A percentile compares a stretch with the other conserved stretches of the same genome.
Evolutionary conservation across 768 basidiomycete species (phyloP).

Genomic region (Lyophyllum semitale): DNA sequence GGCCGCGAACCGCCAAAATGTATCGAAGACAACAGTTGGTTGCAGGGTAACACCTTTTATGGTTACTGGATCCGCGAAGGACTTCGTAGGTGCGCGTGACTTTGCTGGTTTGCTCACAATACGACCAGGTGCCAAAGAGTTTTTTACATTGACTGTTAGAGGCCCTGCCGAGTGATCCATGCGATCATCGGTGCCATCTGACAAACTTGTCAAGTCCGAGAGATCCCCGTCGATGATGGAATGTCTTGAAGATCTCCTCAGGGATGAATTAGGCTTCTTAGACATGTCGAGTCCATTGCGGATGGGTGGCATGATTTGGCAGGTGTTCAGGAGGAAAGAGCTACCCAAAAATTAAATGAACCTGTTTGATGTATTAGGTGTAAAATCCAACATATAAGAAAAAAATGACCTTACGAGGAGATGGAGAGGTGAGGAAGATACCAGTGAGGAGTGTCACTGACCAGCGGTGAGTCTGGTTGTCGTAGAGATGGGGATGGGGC

Average conservation of each 20-base stretch:
- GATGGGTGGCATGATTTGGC: constrained; percentile 3
- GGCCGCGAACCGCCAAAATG: constrained; percentile 59
- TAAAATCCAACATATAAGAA: neutral
- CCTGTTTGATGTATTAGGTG: neutral
- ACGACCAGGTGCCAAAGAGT: neutral
- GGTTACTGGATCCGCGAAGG: constrained; percentile 23
- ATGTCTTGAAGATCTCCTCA: neutral
- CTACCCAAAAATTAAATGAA: neutral
- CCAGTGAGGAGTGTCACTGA: neutral
- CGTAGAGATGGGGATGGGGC: neutral
- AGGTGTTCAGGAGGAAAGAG: neutral
- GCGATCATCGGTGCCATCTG: constrained; percentile 1
- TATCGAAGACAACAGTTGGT: constrained; percentile 58
- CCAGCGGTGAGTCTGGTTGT: neutral
- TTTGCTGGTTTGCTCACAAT: neutral
- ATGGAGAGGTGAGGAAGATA: neutral
- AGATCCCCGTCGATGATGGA: neutral
- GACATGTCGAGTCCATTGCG: constrained; percentile 3
- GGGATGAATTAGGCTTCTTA: neutral
- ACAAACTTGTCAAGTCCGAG: constrained; percentile 1
- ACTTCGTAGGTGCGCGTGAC: neutral
- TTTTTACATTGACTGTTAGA: neutral
- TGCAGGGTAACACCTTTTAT: constrained; percentile 39
- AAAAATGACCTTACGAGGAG: neutral
- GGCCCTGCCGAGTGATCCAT: neutral